These are phyloP conservation scores for Ustilago vetiveriae DNA, from an alignment of 1,284 basidiomycete species.

Conservation along the genomic window DNA sequence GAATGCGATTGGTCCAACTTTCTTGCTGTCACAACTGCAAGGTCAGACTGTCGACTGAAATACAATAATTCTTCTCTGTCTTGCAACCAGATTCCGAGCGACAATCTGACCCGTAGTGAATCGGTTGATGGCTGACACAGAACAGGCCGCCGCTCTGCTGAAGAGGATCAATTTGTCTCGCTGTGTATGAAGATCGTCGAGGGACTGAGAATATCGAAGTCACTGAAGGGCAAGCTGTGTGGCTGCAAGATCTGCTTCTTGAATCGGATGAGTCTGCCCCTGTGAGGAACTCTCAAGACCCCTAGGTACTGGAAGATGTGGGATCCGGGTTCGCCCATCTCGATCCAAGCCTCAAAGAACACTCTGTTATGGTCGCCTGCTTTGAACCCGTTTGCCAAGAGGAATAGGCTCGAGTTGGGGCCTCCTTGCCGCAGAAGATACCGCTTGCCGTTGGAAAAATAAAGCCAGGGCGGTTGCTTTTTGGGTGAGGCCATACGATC, in stretches of 20 bases:
- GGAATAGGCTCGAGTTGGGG: background rate
- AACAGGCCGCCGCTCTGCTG: no score
- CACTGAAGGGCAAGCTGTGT: background rate
- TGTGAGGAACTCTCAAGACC: background rate
- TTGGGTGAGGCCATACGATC: no score
- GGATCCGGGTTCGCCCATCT: background rate
- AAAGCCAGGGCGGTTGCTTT: background rate
- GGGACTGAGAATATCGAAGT: background rate
- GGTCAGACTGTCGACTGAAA: background rate
- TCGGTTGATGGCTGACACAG: no score
- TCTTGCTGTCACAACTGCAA: background rate
- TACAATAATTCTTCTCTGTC: no score
- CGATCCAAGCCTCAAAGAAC: constrained; percentile 4
- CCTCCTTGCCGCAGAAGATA: background rate
- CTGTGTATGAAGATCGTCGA: background rate
- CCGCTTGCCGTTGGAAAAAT: background rate
- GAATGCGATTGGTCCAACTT: background rate
- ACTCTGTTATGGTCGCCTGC: background rate
- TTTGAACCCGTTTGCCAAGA: background rate
- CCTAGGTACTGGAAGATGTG: constrained; percentile 1
- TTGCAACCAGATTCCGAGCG: no score
- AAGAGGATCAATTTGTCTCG: no score
- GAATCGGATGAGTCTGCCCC: background rate
- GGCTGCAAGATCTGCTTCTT: background rate
- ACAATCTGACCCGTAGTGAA: no score